Evolutionary conservation across 352 stramenopile species (phyloP), one percentile per base, ranked within the genome.

Genomic region (Albugo candida): DNA sequence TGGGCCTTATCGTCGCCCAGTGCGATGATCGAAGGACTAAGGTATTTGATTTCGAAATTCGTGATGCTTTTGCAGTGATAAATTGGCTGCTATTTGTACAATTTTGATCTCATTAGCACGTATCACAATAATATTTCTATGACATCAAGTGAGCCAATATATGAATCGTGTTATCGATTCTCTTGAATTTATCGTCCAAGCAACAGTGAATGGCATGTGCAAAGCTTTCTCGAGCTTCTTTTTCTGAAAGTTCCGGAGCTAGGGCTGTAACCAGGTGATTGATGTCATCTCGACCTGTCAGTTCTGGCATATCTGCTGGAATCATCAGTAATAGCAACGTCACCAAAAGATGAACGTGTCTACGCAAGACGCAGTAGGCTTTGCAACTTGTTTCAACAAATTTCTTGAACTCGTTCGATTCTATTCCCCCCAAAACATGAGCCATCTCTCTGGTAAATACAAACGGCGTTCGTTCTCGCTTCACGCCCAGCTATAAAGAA

Each of bases 111-210:
- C 24, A 31, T 31, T 31, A 31, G 24, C 24, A 31, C 24, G 24
- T 31, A 31, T 31, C 24, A 31, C 24, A 31, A 31, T 3, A 31
- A 31, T 8, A 31, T 31, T 31, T 31, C 24, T 31, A 31, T 31
- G 24, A 31, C 24, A 31, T 31, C n/a, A 68, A 34, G 53, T 82
- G 70, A 19, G 65, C 59, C 37, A 82, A 45, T 51, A 79, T 78
- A 64, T 92, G 78, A 53, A 92, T 69, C 18, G 75, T 82, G 54
- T 92, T 92, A 62, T 92, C 78, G 53, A 88, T 69, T 45, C 76
- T 73, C 61, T 88, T 92, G 67, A 87, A 89, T 38, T 77, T 76
- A 63, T 68, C 78, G 51, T 81, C 69, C 41, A 87, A 57, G 36
- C 78, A 91, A 57, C 78, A 78, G 49, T 82, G 63, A 54, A 91